Evolutionary conservation across 2,329 filamentous ascomycete species (phyloP).

Genomic region (Podosphaera xanthii): DNA sequence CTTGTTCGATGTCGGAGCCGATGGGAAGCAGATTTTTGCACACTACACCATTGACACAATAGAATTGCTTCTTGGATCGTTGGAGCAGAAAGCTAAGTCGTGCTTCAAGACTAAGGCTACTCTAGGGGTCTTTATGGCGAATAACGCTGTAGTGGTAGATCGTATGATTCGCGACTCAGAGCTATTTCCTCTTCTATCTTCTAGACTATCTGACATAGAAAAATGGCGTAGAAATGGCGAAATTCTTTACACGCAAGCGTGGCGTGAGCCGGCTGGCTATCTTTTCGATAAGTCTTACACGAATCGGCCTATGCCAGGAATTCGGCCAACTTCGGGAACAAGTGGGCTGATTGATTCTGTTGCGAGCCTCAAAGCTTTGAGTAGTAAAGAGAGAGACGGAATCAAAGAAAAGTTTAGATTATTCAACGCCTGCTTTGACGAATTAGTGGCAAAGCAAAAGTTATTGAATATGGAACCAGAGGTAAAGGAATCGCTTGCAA

Average conservation of each 20-base stretch:
- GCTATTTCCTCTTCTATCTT: constrained; percentile 45
- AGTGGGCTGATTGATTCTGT: constrained; percentile 46
- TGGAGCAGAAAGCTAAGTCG: constrained; percentile 51
- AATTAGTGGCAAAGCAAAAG: constrained; percentile 65
- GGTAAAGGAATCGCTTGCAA: constrained; percentile 55
- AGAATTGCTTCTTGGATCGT: constrained; percentile 49
- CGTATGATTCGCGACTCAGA: constrained; percentile 68
- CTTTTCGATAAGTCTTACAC: constrained; percentile 87
- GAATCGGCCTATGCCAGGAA: constrained; percentile 29
- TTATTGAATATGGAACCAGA: constrained; percentile 74
- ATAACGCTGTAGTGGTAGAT: constrained; percentile 65
- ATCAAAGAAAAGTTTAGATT: constrained; percentile 90
- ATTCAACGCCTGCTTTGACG: constrained; percentile 82
- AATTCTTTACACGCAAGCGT: constrained; percentile 60
- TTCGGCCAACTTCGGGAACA: constrained; percentile 47
- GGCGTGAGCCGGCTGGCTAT: constrained; percentile 67
- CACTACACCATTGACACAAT: constrained; percentile 82
- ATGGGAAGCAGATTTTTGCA: constrained; percentile 69
- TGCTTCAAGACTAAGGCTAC: constrained; percentile 57
- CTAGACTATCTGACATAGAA: constrained; percentile 45
- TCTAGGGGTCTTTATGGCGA: constrained; percentile 75
- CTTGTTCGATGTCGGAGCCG: constrained; percentile 70
- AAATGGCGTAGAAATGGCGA: constrained; percentile 74
- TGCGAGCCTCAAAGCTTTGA: constrained; percentile 61
- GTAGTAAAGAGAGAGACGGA: constrained; percentile 78